A percentile compares a stretch with the other conserved stretches of the same genome.
Conservation (phyloP, 2,329 filamentous ascomycete species). For the Colletotrichum sp. region DNA sequence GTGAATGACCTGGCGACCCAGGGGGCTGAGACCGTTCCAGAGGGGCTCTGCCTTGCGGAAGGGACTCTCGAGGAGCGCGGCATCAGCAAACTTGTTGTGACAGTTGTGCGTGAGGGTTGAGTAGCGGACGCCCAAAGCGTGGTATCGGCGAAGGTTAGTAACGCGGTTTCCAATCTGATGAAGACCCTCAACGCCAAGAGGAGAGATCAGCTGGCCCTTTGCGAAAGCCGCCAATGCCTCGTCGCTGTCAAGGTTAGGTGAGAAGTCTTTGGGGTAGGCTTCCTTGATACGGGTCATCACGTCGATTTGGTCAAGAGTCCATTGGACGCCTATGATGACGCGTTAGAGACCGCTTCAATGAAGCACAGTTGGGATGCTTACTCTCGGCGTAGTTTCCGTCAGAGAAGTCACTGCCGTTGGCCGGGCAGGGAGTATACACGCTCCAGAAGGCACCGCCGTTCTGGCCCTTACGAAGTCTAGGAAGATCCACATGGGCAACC, state of each 20-base stretch:
- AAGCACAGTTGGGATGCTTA: slow-evolving; percentile 40
- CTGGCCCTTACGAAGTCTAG: slow-evolving; percentile 72
- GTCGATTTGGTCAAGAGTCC: slow-evolving; percentile 78
- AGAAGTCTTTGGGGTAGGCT: slow-evolving; percentile 73
- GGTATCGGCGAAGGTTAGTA: slow-evolving; percentile 76
- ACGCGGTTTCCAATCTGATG: slow-evolving; percentile 92
- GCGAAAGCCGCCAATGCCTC: slow-evolving; percentile 68
- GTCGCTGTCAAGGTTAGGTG: slow-evolving; percentile 63
- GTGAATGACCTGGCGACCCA: slow-evolving; percentile 71
- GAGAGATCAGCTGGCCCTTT: slow-evolving; percentile 72
- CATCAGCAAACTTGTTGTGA: slow-evolving; percentile 88
- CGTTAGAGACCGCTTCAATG: not conserved
- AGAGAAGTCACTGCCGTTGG: slow-evolving; percentile 74
- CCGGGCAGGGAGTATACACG: slow-evolving; percentile 80
- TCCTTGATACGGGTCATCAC: slow-evolving; percentile 68
- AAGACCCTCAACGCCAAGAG: slow-evolving; percentile 83
- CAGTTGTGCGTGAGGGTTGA: slow-evolving; percentile 93
- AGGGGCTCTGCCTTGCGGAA: slow-evolving; percentile 57
- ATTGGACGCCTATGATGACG: slow-evolving; percentile 57
- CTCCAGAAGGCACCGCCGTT: slow-evolving; percentile 94
- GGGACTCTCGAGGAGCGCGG: slow-evolving; percentile 69
- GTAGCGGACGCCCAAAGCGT: slow-evolving; percentile 83
- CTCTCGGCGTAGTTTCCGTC: slow-evolving; percentile 73
- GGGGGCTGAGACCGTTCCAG: slow-evolving; percentile 75
- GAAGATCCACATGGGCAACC: slow-evolving; percentile 77